Percentiles rank a stretch among this genome's conserved stretches.
Conservation (phyloP, 345 rosid genomes). For the Balakata baccata region DNA sequence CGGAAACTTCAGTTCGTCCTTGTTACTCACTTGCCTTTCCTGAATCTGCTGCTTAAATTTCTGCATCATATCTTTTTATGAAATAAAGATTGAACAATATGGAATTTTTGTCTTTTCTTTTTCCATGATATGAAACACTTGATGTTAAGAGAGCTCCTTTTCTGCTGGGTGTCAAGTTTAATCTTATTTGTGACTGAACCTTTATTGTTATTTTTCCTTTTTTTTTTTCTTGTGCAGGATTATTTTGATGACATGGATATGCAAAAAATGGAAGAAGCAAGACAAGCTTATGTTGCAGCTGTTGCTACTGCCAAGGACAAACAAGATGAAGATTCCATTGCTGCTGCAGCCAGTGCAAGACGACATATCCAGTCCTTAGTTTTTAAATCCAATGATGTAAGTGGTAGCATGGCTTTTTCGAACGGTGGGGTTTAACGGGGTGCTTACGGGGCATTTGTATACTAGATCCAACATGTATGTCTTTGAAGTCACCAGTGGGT, state of each 20-base stretch:
- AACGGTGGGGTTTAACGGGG: background rate
- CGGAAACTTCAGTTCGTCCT: background rate
- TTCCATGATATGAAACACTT: background rate
- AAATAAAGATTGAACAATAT: background rate
- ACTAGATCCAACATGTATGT: background rate
- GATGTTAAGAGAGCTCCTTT: no score
- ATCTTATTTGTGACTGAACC: slow-evolving; percentile 1
- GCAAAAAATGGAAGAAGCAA: slow-evolving; percentile 77
- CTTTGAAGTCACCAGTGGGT: no score
- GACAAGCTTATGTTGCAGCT: slow-evolving; percentile 65
- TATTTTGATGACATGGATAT: slow-evolving; percentile 45
- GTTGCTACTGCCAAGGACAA: slow-evolving; percentile 61
- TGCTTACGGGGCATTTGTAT: slow-evolving; percentile 1
- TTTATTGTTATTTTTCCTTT: background rate
- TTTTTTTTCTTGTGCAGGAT: slow-evolving; percentile 41
- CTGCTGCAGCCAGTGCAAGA: slow-evolving; percentile 70
- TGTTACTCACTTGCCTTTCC: background rate
- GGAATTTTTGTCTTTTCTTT: background rate
- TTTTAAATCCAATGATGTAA: slow-evolving; percentile 30
- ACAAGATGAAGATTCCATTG: slow-evolving; percentile 81
- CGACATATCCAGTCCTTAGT: slow-evolving; percentile 60
- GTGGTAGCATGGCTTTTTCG: background rate
- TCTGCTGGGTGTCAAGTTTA: background rate
- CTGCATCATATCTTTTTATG: background rate
- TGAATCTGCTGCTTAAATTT: slow-evolving; percentile 1